Evolutionary conservation across 345 rosid species (phyloP), one percentile per base, ranked within the genome.

Genomic region (Erucastrum elatum): DNA sequence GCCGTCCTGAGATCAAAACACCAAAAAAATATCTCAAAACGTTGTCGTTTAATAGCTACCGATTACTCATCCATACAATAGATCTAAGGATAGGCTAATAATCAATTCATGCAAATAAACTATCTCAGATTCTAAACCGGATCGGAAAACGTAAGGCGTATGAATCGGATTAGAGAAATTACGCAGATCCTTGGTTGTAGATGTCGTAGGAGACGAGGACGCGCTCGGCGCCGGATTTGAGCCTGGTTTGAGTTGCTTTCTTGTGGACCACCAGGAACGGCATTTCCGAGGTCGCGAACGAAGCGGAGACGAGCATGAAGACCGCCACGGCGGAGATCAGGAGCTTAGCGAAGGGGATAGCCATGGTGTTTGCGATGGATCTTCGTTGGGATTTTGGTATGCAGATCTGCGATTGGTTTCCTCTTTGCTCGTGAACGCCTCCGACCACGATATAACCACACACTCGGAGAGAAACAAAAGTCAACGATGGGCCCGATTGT

Each of bases 181-280:
- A 93, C 99, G 95, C 85, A 51, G 92, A 87, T 84, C 99, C 98
- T 77, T 91, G 97, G 55, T 96, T 96, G 85, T 93, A 91, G 87
- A 96, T 86, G 72, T 96, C 97, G 68, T 86, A 75, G 46, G 97
- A 86, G 75, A 96, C 97, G 34, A 80, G 78, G 87, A 96, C 93
- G 53, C 94, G 97, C 72, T 96, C 98, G 62, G 86, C 85, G 69
- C 97, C 98, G 55, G 97, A 87, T 78, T 89, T 96, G 86, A 90
- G 94, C 71, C 94, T 72, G 71, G 76, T 86, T 74, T 87, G 90
- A 64, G 93, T 77, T 25, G 93, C 98, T 86, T 94, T 92, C 94
- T 94, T 92, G 85, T 92, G 93, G 9, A 90, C 98, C 64, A 96
- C 89, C 61, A 96, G 84, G 88, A 93, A 93, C 30, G 98, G 98